Base-by-base conservation (phyloP, 176 grass and related monocot genomes). In the Oryza rufipogon region DNA sequence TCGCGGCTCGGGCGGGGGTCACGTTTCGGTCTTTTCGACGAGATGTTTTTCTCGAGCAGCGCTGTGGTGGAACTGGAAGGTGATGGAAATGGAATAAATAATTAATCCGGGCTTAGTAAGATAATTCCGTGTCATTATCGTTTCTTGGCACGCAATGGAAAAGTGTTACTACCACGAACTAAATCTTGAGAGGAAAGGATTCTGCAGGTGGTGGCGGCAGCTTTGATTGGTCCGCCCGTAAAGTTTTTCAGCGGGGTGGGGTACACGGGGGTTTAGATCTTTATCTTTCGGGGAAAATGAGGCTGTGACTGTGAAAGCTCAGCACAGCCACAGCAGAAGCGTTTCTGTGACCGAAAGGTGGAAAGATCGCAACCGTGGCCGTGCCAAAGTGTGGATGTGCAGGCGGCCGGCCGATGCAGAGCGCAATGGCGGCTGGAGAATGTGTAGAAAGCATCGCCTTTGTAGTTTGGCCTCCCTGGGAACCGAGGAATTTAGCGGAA, bases 11-110 rank as follows among this genome's bases (percentile, higher is more conserved):
- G 30, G 30, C 30, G 30, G 30, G 16, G 16, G 16, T 49, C 47
- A 49, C 13, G 10, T 33, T 75, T 66, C 48, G 41, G 56, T 20
- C 42, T 39, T 60, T 58, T 42, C 30, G 6, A 3, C 2, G 79
- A 82, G n/a, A 71, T 77, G 78, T 81, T 77, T 77, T 89, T 14
- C 76, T 77, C 77, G 52, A 65, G 41, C 30, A 47, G 48, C 49
- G 82, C 22, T 52, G 64, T 54, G 4, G 64, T 54, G 4, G 51
- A 42, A 42, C 41, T 42, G 42, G 42, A 56, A 56, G 51, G 51
- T 2, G 16, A 56, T 56, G 51, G 51, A 56, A 56, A 56, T 56
- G 51, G 51, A 19, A 56, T 56, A 52, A 56, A 19, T 56, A 56
- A 22, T 63, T 64, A 73, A 82, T 64, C 52, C 4, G 14, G 17